Percentiles rank a stretch among this genome's conserved stretches.
Evolutionary conservation across 2,329 filamentous ascomycete species (phyloP).

Genomic region (Ophiosphaerella korrae): DNA sequence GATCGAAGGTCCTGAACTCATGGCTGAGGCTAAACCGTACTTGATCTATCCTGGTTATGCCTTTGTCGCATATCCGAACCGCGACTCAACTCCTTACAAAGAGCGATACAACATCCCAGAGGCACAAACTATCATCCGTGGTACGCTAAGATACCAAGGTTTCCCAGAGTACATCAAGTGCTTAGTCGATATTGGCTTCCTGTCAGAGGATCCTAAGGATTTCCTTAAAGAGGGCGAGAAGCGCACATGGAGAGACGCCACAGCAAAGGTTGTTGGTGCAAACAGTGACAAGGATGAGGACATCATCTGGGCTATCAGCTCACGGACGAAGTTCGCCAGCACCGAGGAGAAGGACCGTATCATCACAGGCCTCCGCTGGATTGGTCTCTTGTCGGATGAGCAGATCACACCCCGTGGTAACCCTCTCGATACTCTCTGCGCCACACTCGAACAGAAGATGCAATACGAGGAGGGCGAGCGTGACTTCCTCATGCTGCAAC

Average conservation of each 20-base stretch:
- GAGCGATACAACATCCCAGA: constrained; percentile 92
- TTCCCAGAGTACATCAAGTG: constrained; percentile 90
- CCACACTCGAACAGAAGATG: constrained; percentile 89
- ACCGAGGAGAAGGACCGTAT: constrained; percentile 73
- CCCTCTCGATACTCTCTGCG: constrained; percentile 89
- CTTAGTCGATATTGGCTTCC: constrained; percentile 88
- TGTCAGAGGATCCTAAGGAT: constrained; percentile 70
- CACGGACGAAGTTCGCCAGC: constrained; percentile 74
- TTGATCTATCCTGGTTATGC: constrained; percentile 86
- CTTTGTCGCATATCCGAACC: constrained; percentile 92
- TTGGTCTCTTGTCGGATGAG: constrained; percentile 69
- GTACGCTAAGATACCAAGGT: constrained; percentile 83
- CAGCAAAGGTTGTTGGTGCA: constrained; percentile 75
- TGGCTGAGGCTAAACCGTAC: constrained; percentile 88
- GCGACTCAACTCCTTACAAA: constrained; percentile 85
- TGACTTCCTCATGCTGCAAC: constrained; percentile 79
- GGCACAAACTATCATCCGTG: constrained; percentile 82
- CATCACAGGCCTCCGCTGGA: constrained; percentile 74
- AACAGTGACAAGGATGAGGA: constrained; percentile 69
- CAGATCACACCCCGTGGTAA: constrained; percentile 75
- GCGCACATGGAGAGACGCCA: constrained; percentile 83
- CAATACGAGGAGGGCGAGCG: constrained; percentile 81
- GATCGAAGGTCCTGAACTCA: constrained; percentile 67
- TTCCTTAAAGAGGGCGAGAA: constrained; percentile 65
- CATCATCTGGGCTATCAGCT: constrained; percentile 72